Evolutionary conservation across 208 protist species (phyloP).

Genomic region (Leishmania braziliensis): DNA sequence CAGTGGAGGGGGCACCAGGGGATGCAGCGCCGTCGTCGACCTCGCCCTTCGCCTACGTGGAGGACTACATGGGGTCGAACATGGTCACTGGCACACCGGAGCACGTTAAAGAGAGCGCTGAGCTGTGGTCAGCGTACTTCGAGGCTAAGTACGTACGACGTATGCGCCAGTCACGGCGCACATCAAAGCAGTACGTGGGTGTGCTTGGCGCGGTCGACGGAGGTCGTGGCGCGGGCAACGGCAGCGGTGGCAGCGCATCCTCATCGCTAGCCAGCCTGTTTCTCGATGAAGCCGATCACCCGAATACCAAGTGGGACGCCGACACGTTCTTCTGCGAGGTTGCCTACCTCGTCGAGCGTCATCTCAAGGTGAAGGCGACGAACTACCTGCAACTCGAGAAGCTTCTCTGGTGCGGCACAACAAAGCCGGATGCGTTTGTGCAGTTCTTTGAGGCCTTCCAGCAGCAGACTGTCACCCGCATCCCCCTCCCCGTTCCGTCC

Average conservation of each 20-base stretch:
- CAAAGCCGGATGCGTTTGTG: conserved; percentile 54
- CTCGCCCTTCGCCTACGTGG: conserved; percentile 80
- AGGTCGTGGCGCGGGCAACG: conserved; percentile 7
- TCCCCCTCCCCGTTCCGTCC: conserved; percentile 74
- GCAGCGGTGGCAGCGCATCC: background rate
- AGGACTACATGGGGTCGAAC: conserved; percentile 91
- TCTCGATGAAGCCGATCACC: conserved; percentile 81
- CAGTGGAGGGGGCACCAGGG: background rate
- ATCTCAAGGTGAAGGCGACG: conserved; percentile 73
- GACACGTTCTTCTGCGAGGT: conserved; percentile 81
- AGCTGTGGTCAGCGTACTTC: conserved; percentile 70
- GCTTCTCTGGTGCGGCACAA: conserved; percentile 42
- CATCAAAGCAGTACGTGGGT: conserved; percentile 40
- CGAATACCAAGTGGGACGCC: conserved; percentile 76
- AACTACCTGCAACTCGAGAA: conserved; percentile 80
- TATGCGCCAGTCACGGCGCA: conserved; percentile 70
- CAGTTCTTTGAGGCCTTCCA: conserved; percentile 70
- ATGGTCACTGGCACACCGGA: conserved; percentile 48
- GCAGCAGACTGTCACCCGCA: conserved; percentile 69
- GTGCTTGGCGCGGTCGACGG: conserved; percentile 27
- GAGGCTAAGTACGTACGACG: conserved; percentile 42
- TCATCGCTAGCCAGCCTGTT: conserved; percentile 37
- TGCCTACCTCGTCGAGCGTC: conserved; percentile 67
- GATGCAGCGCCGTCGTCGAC: background rate
- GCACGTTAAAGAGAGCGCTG: conserved; percentile 64